These are phyloP conservation scores for Groenewaldozyma sp. DNA, from an alignment of 1,139 yeast species.

Conservation along the genomic window DNA sequence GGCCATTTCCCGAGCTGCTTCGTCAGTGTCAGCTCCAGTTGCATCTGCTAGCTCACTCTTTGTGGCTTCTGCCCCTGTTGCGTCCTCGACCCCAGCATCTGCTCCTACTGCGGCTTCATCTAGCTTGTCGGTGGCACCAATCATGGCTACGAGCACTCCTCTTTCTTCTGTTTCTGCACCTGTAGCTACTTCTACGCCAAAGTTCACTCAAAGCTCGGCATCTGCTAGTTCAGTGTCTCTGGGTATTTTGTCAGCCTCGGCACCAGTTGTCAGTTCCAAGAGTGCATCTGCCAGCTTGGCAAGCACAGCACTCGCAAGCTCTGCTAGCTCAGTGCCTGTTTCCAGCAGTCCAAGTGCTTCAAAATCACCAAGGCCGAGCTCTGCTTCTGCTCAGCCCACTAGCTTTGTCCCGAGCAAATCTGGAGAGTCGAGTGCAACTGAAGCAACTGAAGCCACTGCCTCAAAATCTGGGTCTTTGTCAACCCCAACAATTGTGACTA, in stretches of 20 bases:
- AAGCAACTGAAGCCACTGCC: not conserved
- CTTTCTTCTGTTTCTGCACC: too few relatives aligned
- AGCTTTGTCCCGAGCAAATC: conserved; percentile 4
- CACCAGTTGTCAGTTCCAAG: conserved; percentile 1
- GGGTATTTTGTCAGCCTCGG: not conserved
- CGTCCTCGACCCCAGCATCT: not conserved
- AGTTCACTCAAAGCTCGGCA: too few relatives aligned
- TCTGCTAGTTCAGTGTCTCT: not conserved
- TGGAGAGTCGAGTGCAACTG: conserved; percentile 4
- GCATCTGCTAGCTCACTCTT: too few relatives aligned
- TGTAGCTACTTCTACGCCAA: too few relatives aligned
- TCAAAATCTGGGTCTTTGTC: not conserved
- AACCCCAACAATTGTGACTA: not conserved
- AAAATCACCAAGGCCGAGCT: too few relatives aligned
- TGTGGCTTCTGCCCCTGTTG: conserved; percentile 7
- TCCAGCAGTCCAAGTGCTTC: conserved; percentile 7
- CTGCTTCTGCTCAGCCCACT: conserved; percentile 2
- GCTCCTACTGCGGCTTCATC: too few relatives aligned
- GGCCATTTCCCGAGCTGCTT: conserved; percentile 4
- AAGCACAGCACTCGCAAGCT: not conserved
- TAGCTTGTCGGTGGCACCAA: too few relatives aligned
- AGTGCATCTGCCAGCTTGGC: conserved; percentile 7
- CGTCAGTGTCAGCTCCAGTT: conserved; percentile 9
- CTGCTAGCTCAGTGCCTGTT: conserved; percentile 4
- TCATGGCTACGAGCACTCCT: too few relatives aligned